Evolutionary conservation across 805 yeast species (phyloP).

Genomic region (Nakazawaea ishiwadae): DNA sequence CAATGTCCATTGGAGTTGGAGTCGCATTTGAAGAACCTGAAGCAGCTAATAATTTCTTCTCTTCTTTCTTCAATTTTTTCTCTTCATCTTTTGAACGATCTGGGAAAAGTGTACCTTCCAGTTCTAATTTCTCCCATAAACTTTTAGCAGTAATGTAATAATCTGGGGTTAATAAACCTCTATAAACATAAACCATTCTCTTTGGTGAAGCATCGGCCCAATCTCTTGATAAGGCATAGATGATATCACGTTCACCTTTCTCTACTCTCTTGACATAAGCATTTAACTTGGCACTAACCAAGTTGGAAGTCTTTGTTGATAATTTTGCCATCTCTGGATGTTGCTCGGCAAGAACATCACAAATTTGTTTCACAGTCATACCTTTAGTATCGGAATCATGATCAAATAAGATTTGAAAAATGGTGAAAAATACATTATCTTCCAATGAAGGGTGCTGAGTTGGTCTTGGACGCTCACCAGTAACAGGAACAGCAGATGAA

Average conservation of each 20-base stretch:
- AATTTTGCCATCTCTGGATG: constrained; percentile 84
- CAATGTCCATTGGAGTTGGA: constrained; percentile 11
- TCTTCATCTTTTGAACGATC: constrained; percentile 13
- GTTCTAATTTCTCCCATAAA: constrained; percentile 41
- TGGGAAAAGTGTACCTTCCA: constrained; percentile 30
- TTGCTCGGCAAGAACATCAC: constrained; percentile 66
- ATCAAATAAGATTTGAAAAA: constrained; percentile 66
- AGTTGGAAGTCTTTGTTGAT: constrained; percentile 74
- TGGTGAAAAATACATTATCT: constrained; percentile 72
- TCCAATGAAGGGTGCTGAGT: constrained; percentile 63
- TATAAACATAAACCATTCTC: constrained; percentile 82
- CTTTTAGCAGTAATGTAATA: constrained; percentile 67
- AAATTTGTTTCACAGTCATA: constrained; percentile 86
- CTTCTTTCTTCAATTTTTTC: constrained; percentile 12
- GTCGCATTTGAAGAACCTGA: constrained; percentile 7
- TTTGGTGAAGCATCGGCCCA: constrained; percentile 91
- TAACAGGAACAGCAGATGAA: constrained; percentile 74
- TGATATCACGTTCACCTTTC: constrained; percentile 70
- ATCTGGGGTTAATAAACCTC: constrained; percentile 74
- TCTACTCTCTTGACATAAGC: constrained; percentile 84
- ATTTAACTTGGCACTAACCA: constrained; percentile 77
- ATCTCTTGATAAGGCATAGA: constrained; percentile 75
- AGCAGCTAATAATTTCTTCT: constrained; percentile 11
- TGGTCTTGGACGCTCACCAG: constrained; percentile 72
- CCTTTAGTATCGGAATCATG: constrained; percentile 67